A percentile compares a stretch with the other conserved stretches of the same genome.
Conservation (phyloP, 1,284 basidiomycete species). For the Puccinia horiana region DNA sequence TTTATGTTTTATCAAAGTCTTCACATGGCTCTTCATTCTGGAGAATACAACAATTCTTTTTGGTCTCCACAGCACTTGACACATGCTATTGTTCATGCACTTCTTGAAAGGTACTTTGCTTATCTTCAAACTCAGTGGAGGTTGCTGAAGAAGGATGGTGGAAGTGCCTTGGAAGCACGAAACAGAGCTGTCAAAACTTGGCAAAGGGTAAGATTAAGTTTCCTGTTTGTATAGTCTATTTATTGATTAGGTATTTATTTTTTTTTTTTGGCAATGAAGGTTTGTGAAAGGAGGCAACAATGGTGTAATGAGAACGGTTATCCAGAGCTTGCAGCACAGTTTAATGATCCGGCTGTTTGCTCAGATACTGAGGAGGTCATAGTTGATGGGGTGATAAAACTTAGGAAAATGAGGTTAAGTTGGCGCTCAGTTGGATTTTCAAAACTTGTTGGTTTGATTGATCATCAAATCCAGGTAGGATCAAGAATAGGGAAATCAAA, state of each 20-base stretch:
- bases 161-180: slow-evolving; percentile 3
- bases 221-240: background rate
- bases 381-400: background rate
- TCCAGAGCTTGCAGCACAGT: slow-evolving; percentile 16
- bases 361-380: slow-evolving; percentile 11
- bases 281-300: slow-evolving; percentile 22
- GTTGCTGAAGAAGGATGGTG: background rate
- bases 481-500: slow-evolving; percentile 10
- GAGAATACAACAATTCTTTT: slow-evolving; percentile 4
- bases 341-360: slow-evolving; percentile 20
- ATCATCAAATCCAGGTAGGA: slow-evolving; percentile 12
- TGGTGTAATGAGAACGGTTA: slow-evolving; percentile 37
- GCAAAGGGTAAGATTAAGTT: background rate
- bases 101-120: slow-evolving; percentile 1
- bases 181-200: background rate
- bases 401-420: slow-evolving; percentile 3
- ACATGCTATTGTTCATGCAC: background rate
- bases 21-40: slow-evolving; percentile 6
- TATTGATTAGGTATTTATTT: background rate
- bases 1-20: slow-evolving; percentile 7
- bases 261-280: background rate
- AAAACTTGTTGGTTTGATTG: background rate
- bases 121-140: slow-evolving; percentile 22
- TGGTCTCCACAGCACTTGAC: background rate
- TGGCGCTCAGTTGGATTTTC: slow-evolving; percentile 21